Percentiles rank a stretch among this genome's conserved stretches.
phyloP scores from a whole-genome alignment of 495 filamentous ascomycete genomes.

The Penicillium argentinense region DNA sequence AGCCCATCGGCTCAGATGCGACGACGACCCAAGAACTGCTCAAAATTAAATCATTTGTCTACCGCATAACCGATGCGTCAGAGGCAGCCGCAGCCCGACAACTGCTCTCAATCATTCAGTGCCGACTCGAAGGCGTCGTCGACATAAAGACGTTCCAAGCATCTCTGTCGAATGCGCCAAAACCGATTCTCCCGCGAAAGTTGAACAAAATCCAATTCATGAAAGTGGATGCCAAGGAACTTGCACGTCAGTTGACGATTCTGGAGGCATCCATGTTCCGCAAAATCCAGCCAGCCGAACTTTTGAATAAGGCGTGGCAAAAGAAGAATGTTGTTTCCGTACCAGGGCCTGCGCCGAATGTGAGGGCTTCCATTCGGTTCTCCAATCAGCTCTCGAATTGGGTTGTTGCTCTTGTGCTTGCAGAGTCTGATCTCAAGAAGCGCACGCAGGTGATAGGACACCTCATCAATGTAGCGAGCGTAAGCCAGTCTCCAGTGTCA shows the following conservation, averaged over 20 bases:
- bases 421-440: slow-evolving; percentile 83
- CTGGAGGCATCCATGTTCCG: slow-evolving; percentile 84
- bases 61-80: slow-evolving; percentile 72
- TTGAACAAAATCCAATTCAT: slow-evolving; percentile 95
- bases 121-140: slow-evolving; percentile 72
- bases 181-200: slow-evolving; percentile 88
- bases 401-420: slow-evolving; percentile 92
- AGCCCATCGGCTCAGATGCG: slow-evolving; percentile 70
- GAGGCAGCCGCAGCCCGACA: slow-evolving; percentile 77
- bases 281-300: slow-evolving; percentile 83
- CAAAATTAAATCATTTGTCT: slow-evolving; percentile 74
- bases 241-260: slow-evolving; percentile 89
- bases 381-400: slow-evolving; percentile 96
- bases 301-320: slow-evolving; percentile 91
- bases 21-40: slow-evolving; percentile 72
- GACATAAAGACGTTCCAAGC: slow-evolving; percentile 46
- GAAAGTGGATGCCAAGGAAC: slow-evolving; percentile 87
- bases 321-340: slow-evolving; percentile 68
- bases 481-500: slow-evolving; percentile 27
- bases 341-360: slow-evolving; percentile 80
- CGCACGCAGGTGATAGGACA: slow-evolving; percentile 92
- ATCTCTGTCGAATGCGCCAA: slow-evolving; percentile 65
- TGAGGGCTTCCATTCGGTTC: slow-evolving; percentile 87
- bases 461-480: slow-evolving; percentile 86
- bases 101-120: slow-evolving; percentile 74